Evolutionary conservation across 345 rosid species (phyloP).

Genomic region (Citrus mangshanensis): DNA sequence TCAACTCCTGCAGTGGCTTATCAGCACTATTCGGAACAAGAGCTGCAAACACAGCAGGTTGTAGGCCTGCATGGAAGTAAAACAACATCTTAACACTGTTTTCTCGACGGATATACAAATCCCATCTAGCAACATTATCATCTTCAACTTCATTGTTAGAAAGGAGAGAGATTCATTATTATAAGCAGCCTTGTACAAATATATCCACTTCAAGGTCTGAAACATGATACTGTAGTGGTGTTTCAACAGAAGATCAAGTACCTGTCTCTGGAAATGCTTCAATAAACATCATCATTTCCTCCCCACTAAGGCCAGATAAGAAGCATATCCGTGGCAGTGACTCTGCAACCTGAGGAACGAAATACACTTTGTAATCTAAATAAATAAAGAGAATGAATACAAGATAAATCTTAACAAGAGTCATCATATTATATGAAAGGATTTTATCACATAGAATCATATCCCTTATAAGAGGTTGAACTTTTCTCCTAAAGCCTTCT

Average conservation of each 20-base stretch:
- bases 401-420: neutral
- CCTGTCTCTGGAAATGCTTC: constrained; percentile 83
- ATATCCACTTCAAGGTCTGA: neutral
- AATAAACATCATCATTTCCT: constrained; percentile 94
- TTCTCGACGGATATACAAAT: neutral
- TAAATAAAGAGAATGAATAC: neutral
- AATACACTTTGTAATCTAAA: neutral
- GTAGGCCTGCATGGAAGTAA: constrained; percentile 47
- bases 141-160: neutral
- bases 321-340: constrained; percentile 78
- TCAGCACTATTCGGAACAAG: constrained; percentile 81
- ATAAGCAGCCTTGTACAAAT: neutral
- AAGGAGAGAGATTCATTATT: neutral
- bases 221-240: too few relatives aligned
- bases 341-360: constrained; percentile 47
- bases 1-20: constrained; percentile 59
- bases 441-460: too few relatives aligned
- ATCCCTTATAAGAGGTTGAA: neutral
- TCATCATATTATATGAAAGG: neutral
- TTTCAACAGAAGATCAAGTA: constrained; percentile 18
- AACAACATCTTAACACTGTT: neutral
- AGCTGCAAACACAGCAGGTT: constrained; percentile 80
- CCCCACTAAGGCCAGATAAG: constrained; percentile 85
- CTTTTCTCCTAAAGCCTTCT: neutral
- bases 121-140: neutral